Conservation (phyloP, 164 flowering plant genomes). For the Cinnamomum chago region DNA sequence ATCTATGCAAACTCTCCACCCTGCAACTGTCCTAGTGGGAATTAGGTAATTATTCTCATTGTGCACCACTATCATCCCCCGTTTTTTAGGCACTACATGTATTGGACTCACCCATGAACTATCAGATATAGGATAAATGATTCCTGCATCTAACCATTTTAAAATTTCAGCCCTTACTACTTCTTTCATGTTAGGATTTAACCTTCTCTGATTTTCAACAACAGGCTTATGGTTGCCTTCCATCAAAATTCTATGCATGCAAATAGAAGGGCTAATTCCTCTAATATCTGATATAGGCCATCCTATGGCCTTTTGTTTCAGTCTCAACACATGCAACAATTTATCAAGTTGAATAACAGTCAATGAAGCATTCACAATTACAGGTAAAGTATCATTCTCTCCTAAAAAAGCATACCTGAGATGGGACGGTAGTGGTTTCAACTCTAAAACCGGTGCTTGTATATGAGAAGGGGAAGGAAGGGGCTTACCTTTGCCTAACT, state of each 20-base stretch:
- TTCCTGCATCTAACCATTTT: neutral
- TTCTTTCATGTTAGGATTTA: neutral
- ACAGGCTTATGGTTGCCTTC: neutral
- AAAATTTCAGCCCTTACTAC: neutral
- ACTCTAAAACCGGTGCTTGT: neutral
- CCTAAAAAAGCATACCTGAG: slow-evolving; percentile 1
- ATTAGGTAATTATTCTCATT: neutral
- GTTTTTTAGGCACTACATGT: neutral
- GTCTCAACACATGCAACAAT: neutral
- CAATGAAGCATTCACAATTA: slow-evolving; percentile 1
- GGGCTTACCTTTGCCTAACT: neutral
- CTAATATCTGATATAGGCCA: neutral
- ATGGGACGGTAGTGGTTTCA: neutral
- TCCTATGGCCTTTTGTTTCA: neutral
- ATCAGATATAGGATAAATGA: neutral
- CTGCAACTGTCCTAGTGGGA: neutral
- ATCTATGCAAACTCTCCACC: neutral
- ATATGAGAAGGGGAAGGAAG: neutral
- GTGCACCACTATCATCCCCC: neutral
- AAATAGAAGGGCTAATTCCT: neutral
- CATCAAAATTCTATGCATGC: neutral
- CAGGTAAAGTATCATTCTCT: neutral
- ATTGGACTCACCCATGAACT: too few relatives aligned
- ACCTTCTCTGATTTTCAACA: neutral
- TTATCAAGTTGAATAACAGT: slow-evolving; percentile 1